Percentiles rank a stretch among this genome's conserved stretches.
phyloP scores from a whole-genome alignment of 352 stramenopile species.

The Globisporangium rhizosaccharum region DNA sequence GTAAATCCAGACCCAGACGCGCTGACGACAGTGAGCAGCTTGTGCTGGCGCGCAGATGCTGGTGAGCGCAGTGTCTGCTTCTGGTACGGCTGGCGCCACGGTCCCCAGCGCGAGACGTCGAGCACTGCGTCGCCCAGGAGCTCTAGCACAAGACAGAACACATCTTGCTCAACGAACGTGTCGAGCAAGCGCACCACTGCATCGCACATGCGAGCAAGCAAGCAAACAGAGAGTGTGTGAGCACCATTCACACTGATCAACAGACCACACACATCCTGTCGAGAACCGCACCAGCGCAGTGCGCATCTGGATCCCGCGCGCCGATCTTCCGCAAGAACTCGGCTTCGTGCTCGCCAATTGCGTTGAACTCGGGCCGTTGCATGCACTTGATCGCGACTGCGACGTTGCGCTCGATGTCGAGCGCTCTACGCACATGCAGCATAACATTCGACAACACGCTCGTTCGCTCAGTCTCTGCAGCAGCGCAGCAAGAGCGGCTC shows the following conservation, averaged over 20 bases:
- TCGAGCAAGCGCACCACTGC: constrained; percentile 49
- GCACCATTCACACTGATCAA: background rate
- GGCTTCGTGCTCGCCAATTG: constrained; percentile 55
- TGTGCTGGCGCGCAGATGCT: constrained; percentile 39
- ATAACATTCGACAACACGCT: background rate
- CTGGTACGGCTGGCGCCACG: constrained; percentile 90
- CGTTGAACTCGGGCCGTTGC: constrained; percentile 35
- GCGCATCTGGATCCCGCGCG: constrained; percentile 22
- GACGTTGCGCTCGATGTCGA: constrained; percentile 34
- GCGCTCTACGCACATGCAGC: constrained; percentile 20
- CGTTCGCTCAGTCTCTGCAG: background rate
- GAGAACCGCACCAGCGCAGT: constrained; percentile 31
- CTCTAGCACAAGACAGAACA: constrained; percentile 68
- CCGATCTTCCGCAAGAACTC: constrained; percentile 35
- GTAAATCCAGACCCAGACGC: background rate
- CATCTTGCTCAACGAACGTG: constrained; percentile 46
- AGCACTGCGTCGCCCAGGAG: constrained; percentile 80
- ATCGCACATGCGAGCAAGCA: too few species aligned
- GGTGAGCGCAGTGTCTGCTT: constrained; percentile 10
- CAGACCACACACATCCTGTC: background rate
- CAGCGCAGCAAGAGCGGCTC: background rate
- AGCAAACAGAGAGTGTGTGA: background rate
- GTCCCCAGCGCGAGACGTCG: constrained; percentile 92
- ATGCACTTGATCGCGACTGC: constrained; percentile 73
- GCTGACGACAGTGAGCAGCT: constrained; percentile 44